phyloP scores from a whole-genome alignment of 768 basidiomycete species.

The Hygrophorus pudorinus region DNA sequence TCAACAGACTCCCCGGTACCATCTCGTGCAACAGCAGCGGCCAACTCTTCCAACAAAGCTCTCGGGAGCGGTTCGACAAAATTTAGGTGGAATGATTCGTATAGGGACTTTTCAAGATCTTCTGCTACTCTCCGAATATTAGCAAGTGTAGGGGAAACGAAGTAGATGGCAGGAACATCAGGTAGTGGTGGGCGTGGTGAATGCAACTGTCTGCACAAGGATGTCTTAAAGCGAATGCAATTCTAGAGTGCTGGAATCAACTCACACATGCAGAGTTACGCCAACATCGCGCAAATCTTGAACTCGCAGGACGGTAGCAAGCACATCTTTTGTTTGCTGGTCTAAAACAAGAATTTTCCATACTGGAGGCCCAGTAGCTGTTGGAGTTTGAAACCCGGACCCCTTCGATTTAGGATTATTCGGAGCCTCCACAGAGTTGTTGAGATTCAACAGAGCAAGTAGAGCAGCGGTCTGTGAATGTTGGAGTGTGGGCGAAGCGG shows the following conservation, averaged over 20 bases:
- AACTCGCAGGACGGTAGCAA: constrained; percentile 91
- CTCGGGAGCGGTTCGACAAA: constrained; percentile 91
- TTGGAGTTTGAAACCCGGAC: constrained; percentile 39
- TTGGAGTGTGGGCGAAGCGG: constrained; percentile 58
- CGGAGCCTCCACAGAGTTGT: constrained; percentile 42
- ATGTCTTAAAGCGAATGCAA: constrained; percentile 3
- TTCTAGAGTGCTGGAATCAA: constrained; percentile 10
- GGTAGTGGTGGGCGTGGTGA: constrained; percentile 78
- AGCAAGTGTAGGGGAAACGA: constrained; percentile 79
- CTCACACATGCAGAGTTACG: constrained; percentile 96
- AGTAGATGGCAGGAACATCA: constrained; percentile 96
- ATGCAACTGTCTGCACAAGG: constrained; percentile 69
- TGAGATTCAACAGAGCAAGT: constrained; percentile 79
- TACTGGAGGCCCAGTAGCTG: constrained; percentile 61
- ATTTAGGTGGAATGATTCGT: constrained; percentile 90
- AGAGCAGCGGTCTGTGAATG: constrained; percentile 83
- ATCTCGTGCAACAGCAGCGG: constrained; percentile 75
- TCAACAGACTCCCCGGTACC: constrained; percentile 75
- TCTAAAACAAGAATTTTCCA: constrained; percentile 98
- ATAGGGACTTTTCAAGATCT: constrained; percentile 82
- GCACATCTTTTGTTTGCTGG: constrained; percentile 90
- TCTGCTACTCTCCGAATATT: constrained; percentile 90
- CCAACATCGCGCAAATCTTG: constrained; percentile 96
- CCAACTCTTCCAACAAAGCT: constrained; percentile 86
- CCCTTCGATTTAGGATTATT: constrained; percentile 22